A percentile compares a stretch with the other conserved stretches of the same genome.
Conservation (phyloP, 78 protist genomes). For the Trichosphaerium sp. region DNA sequence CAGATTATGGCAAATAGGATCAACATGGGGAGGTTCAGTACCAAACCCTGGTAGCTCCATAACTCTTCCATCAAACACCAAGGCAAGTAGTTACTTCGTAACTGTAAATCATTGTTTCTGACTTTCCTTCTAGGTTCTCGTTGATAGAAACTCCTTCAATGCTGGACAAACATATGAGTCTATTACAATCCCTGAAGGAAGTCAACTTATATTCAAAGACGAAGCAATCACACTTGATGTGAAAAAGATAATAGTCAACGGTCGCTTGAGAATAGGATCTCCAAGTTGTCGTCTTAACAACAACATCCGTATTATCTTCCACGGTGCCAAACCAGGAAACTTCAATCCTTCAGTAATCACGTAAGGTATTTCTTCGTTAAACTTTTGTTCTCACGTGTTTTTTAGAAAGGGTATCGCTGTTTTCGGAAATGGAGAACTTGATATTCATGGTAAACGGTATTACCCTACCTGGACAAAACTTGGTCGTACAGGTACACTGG, state of each 20-base stretch:
- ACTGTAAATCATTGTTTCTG: too few relatives aligned
- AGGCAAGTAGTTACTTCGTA: too few relatives aligned
- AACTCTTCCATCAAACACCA: slow-evolving; percentile 8
- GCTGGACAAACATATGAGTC: neutral
- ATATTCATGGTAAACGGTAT: slow-evolving; percentile 28
- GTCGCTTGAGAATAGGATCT: slow-evolving; percentile 20
- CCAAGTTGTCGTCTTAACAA: slow-evolving; percentile 6
- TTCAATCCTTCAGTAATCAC: too few relatives aligned
- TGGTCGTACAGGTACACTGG: too few relatives aligned
- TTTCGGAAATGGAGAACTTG: slow-evolving; percentile 3
- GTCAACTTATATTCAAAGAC: slow-evolving; percentile 14
- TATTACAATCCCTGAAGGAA: slow-evolving; percentile 10
- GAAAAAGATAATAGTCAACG: slow-evolving; percentile 12
- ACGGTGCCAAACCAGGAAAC: slow-evolving; percentile 14
- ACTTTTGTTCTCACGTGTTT: neutral
- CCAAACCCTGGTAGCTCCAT: slow-evolving; percentile 11
- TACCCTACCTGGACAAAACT: too few relatives aligned
- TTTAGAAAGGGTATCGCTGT: slow-evolving; percentile 48
- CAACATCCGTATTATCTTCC: slow-evolving; percentile 4
- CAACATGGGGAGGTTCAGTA: slow-evolving; percentile 33
- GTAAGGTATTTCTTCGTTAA: too few relatives aligned
- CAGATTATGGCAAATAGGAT: too few relatives aligned
- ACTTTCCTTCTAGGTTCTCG: too few relatives aligned
- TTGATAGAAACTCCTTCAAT: neutral
- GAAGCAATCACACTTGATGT: slow-evolving; percentile 4